Percentiles rank a stretch among this genome's conserved stretches.
Evolutionary conservation across 2,329 filamentous ascomycete genomes (phyloP).

Genomic region (Stromatinia cepivora): DNA sequence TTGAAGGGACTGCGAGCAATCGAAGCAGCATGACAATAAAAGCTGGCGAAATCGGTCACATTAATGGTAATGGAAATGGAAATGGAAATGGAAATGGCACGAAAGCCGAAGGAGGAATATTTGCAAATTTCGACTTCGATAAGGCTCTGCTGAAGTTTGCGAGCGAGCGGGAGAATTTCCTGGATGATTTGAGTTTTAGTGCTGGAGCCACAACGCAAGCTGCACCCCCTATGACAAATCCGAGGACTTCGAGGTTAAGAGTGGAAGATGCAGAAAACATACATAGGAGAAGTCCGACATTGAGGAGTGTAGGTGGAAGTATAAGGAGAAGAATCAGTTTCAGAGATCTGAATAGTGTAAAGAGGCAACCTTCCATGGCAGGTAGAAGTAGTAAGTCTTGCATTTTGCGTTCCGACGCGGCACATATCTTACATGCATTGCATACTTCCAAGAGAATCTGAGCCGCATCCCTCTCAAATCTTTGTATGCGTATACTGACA

Average conservation of each 20-base stretch:
- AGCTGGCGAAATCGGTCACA: slow-evolving; percentile 40
- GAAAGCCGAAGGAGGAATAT: slow-evolving; percentile 33
- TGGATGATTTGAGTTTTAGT: slow-evolving; percentile 87
- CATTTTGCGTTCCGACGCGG: background rate
- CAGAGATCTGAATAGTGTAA: slow-evolving; percentile 91
- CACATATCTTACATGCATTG: slow-evolving; percentile 22
- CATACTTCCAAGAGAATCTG: slow-evolving; percentile 22
- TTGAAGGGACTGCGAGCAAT: slow-evolving; percentile 55
- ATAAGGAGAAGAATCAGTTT: slow-evolving; percentile 91
- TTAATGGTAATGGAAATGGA: slow-evolving; percentile 28
- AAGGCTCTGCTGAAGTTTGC: slow-evolving; percentile 92
- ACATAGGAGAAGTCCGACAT: slow-evolving; percentile 47
- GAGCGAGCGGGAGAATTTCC: slow-evolving; percentile 87
- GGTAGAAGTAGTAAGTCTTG: slow-evolving; percentile 66
- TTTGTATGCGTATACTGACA: slow-evolving; percentile 25
- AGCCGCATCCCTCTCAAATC: background rate
- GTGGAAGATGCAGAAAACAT: slow-evolving; percentile 62
- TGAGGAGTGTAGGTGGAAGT: slow-evolving; percentile 67
- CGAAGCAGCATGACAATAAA: slow-evolving; percentile 66
- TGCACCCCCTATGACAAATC: slow-evolving; percentile 71
- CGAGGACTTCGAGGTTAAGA: slow-evolving; percentile 78
- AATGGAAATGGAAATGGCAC: slow-evolving; percentile 18
- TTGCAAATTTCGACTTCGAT: slow-evolving; percentile 85
- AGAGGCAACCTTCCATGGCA: slow-evolving; percentile 73
- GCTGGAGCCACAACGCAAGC: slow-evolving; percentile 70